Percentiles rank a stretch among this genome's conserved stretches.
Conservation (phyloP, 2,329 filamentous ascomycete species). For the Volutella citrinella region DNA sequence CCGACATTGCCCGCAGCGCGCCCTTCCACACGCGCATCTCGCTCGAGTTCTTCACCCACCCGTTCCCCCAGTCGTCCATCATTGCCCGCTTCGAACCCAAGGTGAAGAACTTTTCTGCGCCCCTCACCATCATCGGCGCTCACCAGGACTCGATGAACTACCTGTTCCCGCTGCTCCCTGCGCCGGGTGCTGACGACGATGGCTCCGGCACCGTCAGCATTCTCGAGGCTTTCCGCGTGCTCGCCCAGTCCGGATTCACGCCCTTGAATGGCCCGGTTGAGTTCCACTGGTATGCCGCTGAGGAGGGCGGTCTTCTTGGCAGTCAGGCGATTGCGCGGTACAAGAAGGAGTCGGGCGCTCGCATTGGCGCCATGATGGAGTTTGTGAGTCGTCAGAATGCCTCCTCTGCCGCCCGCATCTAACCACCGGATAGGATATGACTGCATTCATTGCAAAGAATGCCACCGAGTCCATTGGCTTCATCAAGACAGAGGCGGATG, state of each 20-base stretch:
- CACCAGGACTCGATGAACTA: slow-evolving; percentile 77
- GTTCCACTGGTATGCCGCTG: slow-evolving; percentile 84
- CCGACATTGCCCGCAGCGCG: slow-evolving; percentile 55
- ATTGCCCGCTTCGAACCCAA: no score
- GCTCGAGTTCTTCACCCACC: slow-evolving; percentile 63
- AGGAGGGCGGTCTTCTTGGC: slow-evolving; percentile 76
- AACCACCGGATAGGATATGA: no score
- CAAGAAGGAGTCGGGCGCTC: no score
- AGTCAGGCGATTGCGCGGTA: slow-evolving; percentile 59
- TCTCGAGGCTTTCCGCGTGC: slow-evolving; percentile 70
- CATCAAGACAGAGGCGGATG: no score
- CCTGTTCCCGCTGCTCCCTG: slow-evolving; percentile 11
- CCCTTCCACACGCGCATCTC: slow-evolving; percentile 60
- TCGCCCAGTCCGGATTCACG: slow-evolving; percentile 61
- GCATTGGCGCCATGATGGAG: no score
- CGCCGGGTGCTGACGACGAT: slow-evolving; percentile 23
- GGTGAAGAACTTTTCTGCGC: slow-evolving; percentile 68
- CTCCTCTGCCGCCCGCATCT: no score
- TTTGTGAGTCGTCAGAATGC: no score
- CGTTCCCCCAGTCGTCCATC: slow-evolving; percentile 73
- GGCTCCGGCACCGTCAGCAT: slow-evolving; percentile 56
- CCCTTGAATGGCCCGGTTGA: slow-evolving; percentile 66
- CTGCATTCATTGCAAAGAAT: no score
- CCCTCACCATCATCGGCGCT: slow-evolving; percentile 74
- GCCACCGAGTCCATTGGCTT: no score